Evolutionary conservation across 169 alveolate species (phyloP).

Genomic region (Theileria equi): DNA sequence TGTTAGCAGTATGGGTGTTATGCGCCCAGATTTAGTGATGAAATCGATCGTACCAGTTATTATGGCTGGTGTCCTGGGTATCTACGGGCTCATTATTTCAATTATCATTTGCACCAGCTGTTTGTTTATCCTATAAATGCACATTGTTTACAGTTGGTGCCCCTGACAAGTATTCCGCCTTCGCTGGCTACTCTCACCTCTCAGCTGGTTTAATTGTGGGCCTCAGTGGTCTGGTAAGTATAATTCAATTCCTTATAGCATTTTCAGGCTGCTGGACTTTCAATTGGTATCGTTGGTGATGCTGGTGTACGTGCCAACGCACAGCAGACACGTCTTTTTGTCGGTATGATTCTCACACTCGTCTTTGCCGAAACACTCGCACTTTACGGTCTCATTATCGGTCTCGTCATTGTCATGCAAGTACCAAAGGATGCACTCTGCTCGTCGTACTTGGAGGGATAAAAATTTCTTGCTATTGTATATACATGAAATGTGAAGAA

Average conservation of each 20-base stretch:
- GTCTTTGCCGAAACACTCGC: conserved; percentile 99
- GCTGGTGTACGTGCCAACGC: conserved; percentile 99
- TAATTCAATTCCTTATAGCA: conserved; percentile 29
- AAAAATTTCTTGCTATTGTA: background rate
- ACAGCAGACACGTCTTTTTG: conserved; percentile 96
- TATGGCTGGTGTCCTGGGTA: conserved; percentile 99
- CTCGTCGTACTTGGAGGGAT: conserved; percentile 27
- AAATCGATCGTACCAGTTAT: conserved; percentile 98
- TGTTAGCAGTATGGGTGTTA: conserved; percentile 97
- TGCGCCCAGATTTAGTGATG: conserved; percentile 99
- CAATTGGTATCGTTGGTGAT: conserved; percentile 99
- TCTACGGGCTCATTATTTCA: conserved; percentile 94
- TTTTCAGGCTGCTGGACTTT: conserved; percentile 96
- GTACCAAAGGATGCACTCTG: conserved; percentile 65
- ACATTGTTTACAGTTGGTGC: conserved; percentile 45
- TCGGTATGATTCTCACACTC: conserved; percentile 97
- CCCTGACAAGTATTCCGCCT: conserved; percentile 80
- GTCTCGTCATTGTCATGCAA: conserved; percentile 67
- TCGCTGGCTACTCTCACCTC: conserved; percentile 93
- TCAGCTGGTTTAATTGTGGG: conserved; percentile 96
- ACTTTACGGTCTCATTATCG: conserved; percentile 90
- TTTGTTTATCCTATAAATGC: background rate
- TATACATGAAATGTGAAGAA: background rate
- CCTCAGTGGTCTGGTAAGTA: conserved; percentile 77
- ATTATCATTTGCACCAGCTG: conserved; percentile 77